Evolutionary conservation across 306 rosid genomes (phyloP), one percentile per base, ranked within the genome.

Genomic region (Fragaria iinumae): DNA sequence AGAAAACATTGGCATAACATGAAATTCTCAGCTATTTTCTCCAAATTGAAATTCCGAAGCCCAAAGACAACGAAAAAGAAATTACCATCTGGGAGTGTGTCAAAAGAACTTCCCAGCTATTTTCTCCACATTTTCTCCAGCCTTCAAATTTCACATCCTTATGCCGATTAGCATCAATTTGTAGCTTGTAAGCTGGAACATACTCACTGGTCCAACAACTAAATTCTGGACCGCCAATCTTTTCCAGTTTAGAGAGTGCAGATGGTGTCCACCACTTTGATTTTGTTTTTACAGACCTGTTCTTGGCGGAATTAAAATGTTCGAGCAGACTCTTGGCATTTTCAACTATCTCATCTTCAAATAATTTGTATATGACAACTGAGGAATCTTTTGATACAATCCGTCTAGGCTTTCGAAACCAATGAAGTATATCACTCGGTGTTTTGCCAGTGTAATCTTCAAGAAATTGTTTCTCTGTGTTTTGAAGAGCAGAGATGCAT

Each of bases 81-180:
- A 76, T 52, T 92, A 94, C 98, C 98, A 92, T 90, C 87, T 94
- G 98, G 76, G 97, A 88, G 91, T 94, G 96, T 76, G 98, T 92
- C 88, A 90, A 86, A 83, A 90, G 87, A 69, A 89, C 95, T 83
- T 92, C 98, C 96, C 92, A 89, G 83, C 75, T 83, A 86, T 88
- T 88, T 73, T 84, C 88, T 29, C 80, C 69, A 79, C 88, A 85
- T 81, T 84, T 84, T 77, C 89, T 89, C 97, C 95, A 89, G 67
- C 97, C 98, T 56, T 89, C 89, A 82, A 90, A 84, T 76, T 88
- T 88, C 63, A 87, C 87, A 77, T 76, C 84, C 59, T 75, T 80
- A 55, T 82, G 80, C 82, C 55, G 72, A 75, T 79, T 79, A 75
- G 86, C 62, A 71, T 94, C 93, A 82, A 94, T 82, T 77, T 94